These are phyloP conservation scores for Xylaria intraflava DNA, from an alignment of 495 filamentous ascomycete genomes.

Conservation along the genomic window DNA sequence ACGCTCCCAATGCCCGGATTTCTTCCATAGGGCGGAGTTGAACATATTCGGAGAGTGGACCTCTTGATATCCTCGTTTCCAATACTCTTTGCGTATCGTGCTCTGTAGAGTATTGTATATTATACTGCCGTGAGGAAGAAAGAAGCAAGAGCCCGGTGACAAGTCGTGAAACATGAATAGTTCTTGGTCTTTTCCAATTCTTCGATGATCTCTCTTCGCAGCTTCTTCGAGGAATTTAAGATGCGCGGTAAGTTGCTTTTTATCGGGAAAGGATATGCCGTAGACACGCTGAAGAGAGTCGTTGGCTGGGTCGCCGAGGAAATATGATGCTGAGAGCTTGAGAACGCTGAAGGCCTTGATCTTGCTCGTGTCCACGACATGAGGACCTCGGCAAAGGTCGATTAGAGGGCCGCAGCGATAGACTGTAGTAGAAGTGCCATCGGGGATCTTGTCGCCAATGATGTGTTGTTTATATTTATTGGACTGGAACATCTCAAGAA, in stretches of 20 bases:
- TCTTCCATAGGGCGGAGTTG: constrained; percentile 84
- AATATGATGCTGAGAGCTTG: constrained; percentile 92
- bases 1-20: constrained; percentile 78
- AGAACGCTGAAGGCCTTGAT: constrained; percentile 92
- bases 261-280: constrained; percentile 94
- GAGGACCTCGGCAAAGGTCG: constrained; percentile 57
- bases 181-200: constrained; percentile 89
- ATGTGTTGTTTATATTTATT: constrained; percentile 95
- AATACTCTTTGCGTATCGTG: constrained; percentile 80
- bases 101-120: constrained; percentile 84
- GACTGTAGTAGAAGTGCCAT: constrained; percentile 85
- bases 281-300: constrained; percentile 94
- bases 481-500: constrained; percentile 92
- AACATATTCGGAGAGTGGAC: constrained; percentile 97
- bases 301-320: constrained; percentile 85
- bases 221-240: constrained; percentile 92
- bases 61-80: constrained; percentile 89
- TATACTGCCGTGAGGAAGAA: constrained; percentile 82
- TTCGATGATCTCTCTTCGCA: constrained; percentile 87
- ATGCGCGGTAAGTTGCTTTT: constrained; percentile 84
- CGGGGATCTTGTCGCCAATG: constrained; percentile 84
- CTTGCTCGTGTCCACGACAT: constrained; percentile 86
- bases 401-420: constrained; percentile 62
- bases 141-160: constrained; percentile 88
- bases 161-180: constrained; percentile 93